Base-by-base conservation (phyloP, 192 early-diverging fungal species). In the Spizellomyces punctatus region DNA sequence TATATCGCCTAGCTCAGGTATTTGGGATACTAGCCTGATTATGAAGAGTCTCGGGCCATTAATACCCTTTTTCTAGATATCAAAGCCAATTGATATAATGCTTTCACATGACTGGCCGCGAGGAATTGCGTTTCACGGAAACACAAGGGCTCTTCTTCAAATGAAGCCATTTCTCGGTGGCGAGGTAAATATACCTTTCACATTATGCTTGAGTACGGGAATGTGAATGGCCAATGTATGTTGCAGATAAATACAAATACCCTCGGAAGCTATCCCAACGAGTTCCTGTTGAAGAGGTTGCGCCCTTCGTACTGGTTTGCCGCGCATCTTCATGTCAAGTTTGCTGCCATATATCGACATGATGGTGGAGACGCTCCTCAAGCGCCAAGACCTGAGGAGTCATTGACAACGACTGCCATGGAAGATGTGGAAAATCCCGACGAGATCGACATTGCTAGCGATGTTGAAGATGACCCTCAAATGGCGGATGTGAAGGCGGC, bases 61-160 rank as follows among this genome's bases (percentile, higher is more conserved):
- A 36, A 36, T 36, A 36, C 27, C 14, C 17, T 52, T 54, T 54
- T 54, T 4, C 54, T 79, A 93, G 85, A 86, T 96, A 12, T 70
- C 83, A 10, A 60, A 83, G 27, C 92, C 93, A 0, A 59, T 99
- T 48, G 95, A 99, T 62, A 83, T 98, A 17, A 92, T 99, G 60
- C 67, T 98, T 0, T 94, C 94, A 6, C 98, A 99, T 74, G 98
- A 99, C 69, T 99, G 98, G 98, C 98, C 98, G 1, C 82, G 86
- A 54, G 89, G 88, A 8, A 94, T 98, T 43, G 91, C 92, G 54
- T 77, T 82, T 22, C 89, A 89, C 75, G 98, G 98, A 4, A 78
- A 98, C 77, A 74, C 83, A 0, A 48, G 71, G 6, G 27, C 65
- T 36, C 78, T 99, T 49, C 67, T 96, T 21, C 66, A 76, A 5